A percentile compares a stretch with the other conserved stretches of the same genome.
phyloP scores from a whole-genome alignment of 2,329 filamentous ascomycete species.

The Clonostachys solani region DNA sequence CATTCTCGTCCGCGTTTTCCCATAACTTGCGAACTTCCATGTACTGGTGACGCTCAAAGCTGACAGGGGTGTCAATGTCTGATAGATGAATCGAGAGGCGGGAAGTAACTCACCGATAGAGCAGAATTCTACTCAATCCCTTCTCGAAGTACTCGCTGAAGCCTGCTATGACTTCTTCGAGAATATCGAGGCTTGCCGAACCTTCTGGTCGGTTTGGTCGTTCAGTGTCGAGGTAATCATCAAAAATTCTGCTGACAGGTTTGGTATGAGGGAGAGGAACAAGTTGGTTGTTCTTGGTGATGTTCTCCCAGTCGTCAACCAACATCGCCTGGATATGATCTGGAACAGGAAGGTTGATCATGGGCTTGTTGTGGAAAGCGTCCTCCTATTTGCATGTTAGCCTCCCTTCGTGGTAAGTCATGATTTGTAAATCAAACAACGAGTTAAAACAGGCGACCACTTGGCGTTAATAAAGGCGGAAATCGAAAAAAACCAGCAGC shows the following conservation, averaged over 20 bases:
- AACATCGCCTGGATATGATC: slow-evolving; percentile 88
- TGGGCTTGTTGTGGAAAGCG: slow-evolving; percentile 75
- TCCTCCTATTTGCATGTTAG: slow-evolving; percentile 64
- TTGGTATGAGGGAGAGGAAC: slow-evolving; percentile 77
- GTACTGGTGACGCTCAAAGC: slow-evolving; percentile 89
- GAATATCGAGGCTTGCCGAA: slow-evolving; percentile 73
- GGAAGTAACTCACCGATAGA: slow-evolving; percentile 60
- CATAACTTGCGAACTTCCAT: slow-evolving; percentile 70
- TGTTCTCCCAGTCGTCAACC: slow-evolving; percentile 98
- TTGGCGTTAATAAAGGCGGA: slow-evolving; percentile 4
- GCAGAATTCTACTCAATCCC: slow-evolving; percentile 77
- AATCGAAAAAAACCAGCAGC: too few species aligned
- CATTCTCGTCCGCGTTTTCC: slow-evolving; percentile 55
- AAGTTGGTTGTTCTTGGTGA: slow-evolving; percentile 91
- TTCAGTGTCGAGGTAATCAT: slow-evolving; percentile 74
- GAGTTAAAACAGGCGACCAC: slow-evolving; percentile 2
- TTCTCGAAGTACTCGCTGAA: slow-evolving; percentile 94
- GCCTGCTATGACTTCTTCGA: slow-evolving; percentile 84
- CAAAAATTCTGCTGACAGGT: slow-evolving; percentile 72
- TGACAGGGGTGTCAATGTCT: slow-evolving; percentile 21
- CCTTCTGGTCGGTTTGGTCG: slow-evolving; percentile 59
- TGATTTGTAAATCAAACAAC: slow-evolving; percentile 10
- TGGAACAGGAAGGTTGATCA: slow-evolving; percentile 80
- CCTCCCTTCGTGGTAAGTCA: too few species aligned
- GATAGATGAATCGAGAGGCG: neutral